Percentiles rank a stretch among this genome's conserved stretches.
Evolutionary conservation across 768 basidiomycete genomes (phyloP).

Genomic region (Terana coerulea): DNA sequence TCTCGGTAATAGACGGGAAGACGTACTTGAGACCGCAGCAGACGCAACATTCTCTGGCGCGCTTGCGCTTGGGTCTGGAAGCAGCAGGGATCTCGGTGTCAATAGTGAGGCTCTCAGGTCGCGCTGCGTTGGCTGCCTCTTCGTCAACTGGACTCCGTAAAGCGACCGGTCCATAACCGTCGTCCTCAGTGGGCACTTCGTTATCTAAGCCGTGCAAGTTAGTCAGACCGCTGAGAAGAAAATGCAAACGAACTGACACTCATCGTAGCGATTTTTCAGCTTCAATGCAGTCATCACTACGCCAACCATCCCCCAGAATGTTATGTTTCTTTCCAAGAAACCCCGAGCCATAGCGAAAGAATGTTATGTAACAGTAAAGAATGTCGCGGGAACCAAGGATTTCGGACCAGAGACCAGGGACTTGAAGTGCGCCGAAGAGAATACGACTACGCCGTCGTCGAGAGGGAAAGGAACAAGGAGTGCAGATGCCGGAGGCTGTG

Average conservation of each 20-base stretch:
- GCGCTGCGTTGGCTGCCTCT: background rate
- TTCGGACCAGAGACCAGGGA: background rate
- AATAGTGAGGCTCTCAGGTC: slow-evolving; percentile 12
- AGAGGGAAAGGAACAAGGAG: background rate
- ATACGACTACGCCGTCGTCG: background rate
- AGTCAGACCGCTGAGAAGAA: background rate
- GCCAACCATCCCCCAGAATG: slow-evolving; percentile 42
- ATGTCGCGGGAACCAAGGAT: background rate
- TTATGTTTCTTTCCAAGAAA: slow-evolving; percentile 12
- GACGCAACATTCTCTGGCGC: slow-evolving; percentile 39
- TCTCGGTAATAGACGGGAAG: slow-evolving; percentile 3
- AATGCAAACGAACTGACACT: slow-evolving; percentile 33
- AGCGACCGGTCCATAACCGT: slow-evolving; percentile 20
- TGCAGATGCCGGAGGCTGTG: background rate
- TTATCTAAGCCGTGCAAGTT: slow-evolving; percentile 37
- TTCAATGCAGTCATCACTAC: slow-evolving; percentile 43
- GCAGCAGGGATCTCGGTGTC: slow-evolving; percentile 23
- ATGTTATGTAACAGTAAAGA: background rate
- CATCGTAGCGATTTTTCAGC: slow-evolving; percentile 43
- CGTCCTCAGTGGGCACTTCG: slow-evolving; percentile 37
- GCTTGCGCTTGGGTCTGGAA: slow-evolving; percentile 28
- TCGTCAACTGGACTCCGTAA: slow-evolving; percentile 22
- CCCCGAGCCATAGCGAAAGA: slow-evolving; percentile 9
- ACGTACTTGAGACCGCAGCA: slow-evolving; percentile 50
- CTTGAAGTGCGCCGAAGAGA: too few relatives aligned